Evolutionary conservation across 768 basidiomycete species (phyloP), one percentile per base, ranked within the genome.

Genomic region (Kwoniella dendrophila): DNA sequence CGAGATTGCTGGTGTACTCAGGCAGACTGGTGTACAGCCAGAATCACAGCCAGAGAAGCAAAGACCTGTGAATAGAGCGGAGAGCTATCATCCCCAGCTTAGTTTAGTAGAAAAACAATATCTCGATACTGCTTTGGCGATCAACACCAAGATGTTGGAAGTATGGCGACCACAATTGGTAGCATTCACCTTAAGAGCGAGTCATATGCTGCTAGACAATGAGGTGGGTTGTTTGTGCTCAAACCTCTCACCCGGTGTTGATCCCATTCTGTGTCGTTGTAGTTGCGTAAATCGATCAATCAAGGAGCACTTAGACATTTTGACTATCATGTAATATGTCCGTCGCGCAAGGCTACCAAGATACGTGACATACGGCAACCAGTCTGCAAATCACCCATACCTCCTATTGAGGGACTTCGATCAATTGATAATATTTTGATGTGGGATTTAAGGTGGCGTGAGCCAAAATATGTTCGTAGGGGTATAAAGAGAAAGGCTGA

Each of bases 381-480:
- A 4, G 38, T 22, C 22, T 49, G 43, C 20, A 33, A 30, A 8
- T 64, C 63, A 5, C 51, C 43, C 4, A 60, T 59, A 14, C 63
- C 58, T 1, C 57, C 57, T 1, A 27, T 55, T 22, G 63, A 52
- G 18, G 29, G 49, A 22, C 38, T 55, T 30, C 57, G 55, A 43
- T 64, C 62, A 7, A 43, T 64, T 49, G 62, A 64, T 30, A 58
- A 58, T 24, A 59, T 64, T 49, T 56, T 64, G 34, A 53, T 64
- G 62, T 64, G 62, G 62, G 56, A 64, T 36, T 52, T 64, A 14
- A 16, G 48, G 10, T 54, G 56, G 38, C 30, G 62, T 5, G 36
- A 45, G 4, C 32, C 40, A 4, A 56, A 63, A 49, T 63, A 55
- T 53, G 29, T 38, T 14, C 11, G 55, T 24, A 49, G 48, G 38